Base-by-base conservation (phyloP, 2,329 filamentous ascomycete genomes). In the Leptosphaerulina australis region DNA sequence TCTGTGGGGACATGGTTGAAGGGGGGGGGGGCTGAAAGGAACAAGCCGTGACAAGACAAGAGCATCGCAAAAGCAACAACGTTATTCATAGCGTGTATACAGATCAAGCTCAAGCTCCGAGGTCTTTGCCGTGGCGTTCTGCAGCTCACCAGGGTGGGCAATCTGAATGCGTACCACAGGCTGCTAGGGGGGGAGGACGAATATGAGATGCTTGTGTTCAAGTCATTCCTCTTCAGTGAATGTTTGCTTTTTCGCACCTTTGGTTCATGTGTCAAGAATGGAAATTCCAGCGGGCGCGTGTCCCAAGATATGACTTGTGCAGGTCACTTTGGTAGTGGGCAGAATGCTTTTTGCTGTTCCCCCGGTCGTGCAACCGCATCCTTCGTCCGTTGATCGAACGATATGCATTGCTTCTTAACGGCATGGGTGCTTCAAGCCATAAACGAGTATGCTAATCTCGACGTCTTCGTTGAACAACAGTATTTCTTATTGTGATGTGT, bases 341-440 rank as follows among this genome's bases (percentile, higher is more conserved):
- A 46, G 41, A 31, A 20, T 44, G 43, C 38, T 53, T 53, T 51
- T 45, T 51, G 36, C 40, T 46, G 30, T 43, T 38, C 34, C 50
- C 49, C 47, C 37, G 33, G 50, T 53, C 50, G 50, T 53, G 50
- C 44, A 39, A 53, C 50, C 38, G 44, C 50, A 53, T 44, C 50
- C 37, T 53, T 39, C 33, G 33, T 25, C 17, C 25, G 44, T 41
- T 48, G 50, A 44, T 48, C 38, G 44, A 47, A 47, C 50, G 44
- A 53, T 41, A 30, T 25, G 50, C 18, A 5, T 53, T 48, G 43
- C 41, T 53, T 53, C 44, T 53, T 37, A 53, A 53, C 50, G 50
- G 44, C 26, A 47, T 38, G 33, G 38, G 21, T 35, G 43, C 29
- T 46, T 51, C 26, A 41, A 33, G 31, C 36, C 31, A 26, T 48